A percentile compares a stretch with the other conserved stretches of the same genome.
These are phyloP conservation scores for Aphanocladium album DNA, from an alignment of 2,329 filamentous ascomycete genomes.

Conservation along the genomic window DNA sequence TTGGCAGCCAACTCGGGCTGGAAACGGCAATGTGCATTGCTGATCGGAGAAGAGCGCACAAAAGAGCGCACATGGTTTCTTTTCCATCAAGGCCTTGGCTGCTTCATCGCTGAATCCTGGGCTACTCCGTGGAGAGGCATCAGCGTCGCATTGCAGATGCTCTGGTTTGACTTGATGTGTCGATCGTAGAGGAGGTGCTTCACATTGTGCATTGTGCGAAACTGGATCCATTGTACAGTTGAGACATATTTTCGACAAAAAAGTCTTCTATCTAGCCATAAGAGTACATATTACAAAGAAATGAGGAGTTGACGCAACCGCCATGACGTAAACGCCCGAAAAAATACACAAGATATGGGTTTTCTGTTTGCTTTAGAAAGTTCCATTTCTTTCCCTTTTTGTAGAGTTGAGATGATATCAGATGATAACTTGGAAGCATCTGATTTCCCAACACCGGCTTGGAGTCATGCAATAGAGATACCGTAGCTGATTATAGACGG, in stretches of 20 bases:
- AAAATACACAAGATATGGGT: slow-evolving; percentile 4
- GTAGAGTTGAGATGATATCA: slow-evolving; percentile 2
- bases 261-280: slow-evolving; percentile 13
- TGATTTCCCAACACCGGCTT: slow-evolving; percentile 1
- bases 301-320: slow-evolving; percentile 10
- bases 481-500: slow-evolving; percentile 1
- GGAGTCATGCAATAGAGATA: not conserved
- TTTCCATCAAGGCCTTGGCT: not conserved
- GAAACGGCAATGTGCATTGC: not conserved
- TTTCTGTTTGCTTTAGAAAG: not conserved
- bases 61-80: not conserved
- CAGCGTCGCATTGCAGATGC: not conserved
- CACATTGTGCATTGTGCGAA: not conserved
- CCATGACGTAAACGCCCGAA: slow-evolving; percentile 11
- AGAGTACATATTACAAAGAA: slow-evolving; percentile 13
- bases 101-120: not conserved
- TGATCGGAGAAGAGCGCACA: not conserved
- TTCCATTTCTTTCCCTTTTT: not conserved
- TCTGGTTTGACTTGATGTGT: not conserved
- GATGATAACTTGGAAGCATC: not conserved
- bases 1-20: not conserved
- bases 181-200: not conserved
- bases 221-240: not conserved
- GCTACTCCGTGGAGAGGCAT: not conserved
- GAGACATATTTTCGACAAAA: slow-evolving; percentile 4